phyloP scores from a whole-genome alignment of 208 protist genomes.

The Perkinsela sp. region DNA sequence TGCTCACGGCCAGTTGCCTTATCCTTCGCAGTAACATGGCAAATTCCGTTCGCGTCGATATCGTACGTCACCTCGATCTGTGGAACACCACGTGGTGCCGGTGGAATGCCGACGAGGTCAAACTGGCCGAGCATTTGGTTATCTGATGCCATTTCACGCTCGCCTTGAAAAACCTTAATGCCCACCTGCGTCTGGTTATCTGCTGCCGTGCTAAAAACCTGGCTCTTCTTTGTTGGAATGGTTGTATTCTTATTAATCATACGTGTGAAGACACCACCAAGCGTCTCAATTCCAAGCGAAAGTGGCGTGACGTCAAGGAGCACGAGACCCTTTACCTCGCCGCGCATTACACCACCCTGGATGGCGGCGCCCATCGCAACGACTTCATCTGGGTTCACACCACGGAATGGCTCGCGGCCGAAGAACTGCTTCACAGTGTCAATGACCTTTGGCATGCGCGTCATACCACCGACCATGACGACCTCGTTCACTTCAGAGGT shows the following conservation, averaged over 20 bases:
- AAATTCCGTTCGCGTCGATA: constrained; percentile 92
- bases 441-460: constrained; percentile 80
- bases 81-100: constrained; percentile 50
- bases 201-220: constrained; percentile 60
- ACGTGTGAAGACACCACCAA: constrained; percentile 79
- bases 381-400: constrained; percentile 97
- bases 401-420: constrained; percentile 70
- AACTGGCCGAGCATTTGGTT: constrained; percentile 85
- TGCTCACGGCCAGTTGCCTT: constrained; percentile 79
- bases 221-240: constrained; percentile 85
- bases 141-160: constrained; percentile 61
- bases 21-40: constrained; percentile 85
- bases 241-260: constrained; percentile 94
- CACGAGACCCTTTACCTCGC: constrained; percentile 73
- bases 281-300: constrained; percentile 90
- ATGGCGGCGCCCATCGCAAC: constrained; percentile 97
- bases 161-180: constrained; percentile 79
- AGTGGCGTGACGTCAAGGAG: constrained; percentile 93
- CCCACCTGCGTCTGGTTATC: constrained; percentile 46
- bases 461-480: constrained; percentile 86
- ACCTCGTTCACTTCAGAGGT: constrained; percentile 77
- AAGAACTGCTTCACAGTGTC: constrained; percentile 68
- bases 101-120: constrained; percentile 65
- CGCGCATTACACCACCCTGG: constrained; percentile 72
- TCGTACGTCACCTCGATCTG: constrained; percentile 93